Percentiles rank a stretch among this genome's conserved stretches.
Conservation (phyloP, 176 grass and related monocot species). For the Eragrostis curvula region DNA sequence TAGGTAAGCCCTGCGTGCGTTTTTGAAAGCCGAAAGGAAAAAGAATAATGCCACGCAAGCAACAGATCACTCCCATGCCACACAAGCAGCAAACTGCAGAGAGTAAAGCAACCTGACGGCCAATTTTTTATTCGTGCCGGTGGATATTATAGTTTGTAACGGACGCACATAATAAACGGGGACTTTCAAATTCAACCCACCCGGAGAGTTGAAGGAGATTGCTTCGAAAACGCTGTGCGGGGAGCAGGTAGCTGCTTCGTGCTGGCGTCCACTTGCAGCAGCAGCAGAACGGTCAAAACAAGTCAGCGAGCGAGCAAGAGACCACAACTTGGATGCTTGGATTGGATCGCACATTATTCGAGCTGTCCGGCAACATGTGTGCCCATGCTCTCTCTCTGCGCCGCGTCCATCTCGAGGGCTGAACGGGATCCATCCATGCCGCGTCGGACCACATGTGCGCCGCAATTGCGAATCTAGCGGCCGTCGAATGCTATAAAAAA, state of each 20-base stretch:
- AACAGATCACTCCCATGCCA: too few species aligned
- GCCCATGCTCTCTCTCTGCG: not conserved
- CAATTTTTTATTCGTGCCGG: too few species aligned
- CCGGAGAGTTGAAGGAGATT: not conserved
- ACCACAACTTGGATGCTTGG: not conserved
- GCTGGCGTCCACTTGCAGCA: not conserved
- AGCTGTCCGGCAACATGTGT: not conserved
- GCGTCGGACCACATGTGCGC: not conserved
- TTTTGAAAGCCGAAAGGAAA: too few species aligned
- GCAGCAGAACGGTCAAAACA: not conserved
- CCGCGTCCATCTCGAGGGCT: not conserved
- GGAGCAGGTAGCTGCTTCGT: not conserved
- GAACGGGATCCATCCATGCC: not conserved
- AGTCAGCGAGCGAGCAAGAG: not conserved
- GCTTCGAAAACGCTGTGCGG: not conserved
- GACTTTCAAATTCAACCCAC: not conserved
- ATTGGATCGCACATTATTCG: not conserved
- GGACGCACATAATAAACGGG: not conserved
- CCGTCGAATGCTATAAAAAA: not conserved
- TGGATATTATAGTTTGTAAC: not conserved
- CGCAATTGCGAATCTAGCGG: not conserved
- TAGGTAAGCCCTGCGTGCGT: too few species aligned
- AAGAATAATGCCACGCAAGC: too few species aligned
- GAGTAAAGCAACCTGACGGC: too few species aligned
- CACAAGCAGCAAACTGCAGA: too few species aligned